Evolutionary conservation across 495 filamentous ascomycete species (phyloP), one percentile per base, ranked within the genome.

Genomic region (Talaromyces nanjingensis): DNA sequence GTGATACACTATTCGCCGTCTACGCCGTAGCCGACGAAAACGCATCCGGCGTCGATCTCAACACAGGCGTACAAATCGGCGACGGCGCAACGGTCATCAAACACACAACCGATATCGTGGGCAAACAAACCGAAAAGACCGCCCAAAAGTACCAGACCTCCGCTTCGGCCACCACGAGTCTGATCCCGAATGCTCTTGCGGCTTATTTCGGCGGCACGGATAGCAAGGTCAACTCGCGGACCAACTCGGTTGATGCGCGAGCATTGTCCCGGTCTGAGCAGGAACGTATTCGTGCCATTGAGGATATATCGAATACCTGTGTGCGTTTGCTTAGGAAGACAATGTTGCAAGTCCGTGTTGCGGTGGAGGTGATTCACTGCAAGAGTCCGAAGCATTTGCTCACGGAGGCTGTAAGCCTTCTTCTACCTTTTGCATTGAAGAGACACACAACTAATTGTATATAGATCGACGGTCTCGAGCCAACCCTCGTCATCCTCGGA

Each of bases 351-450:
- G 92, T 96, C 39, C 86, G 91, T 55, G 86, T 96, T 60, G 91
- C 94, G 27, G 88, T 98, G 37, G 94, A 98, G 73, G 93, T 97
- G 22, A 91, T 98, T 66, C 93, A 98, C 72, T 98, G 94, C 87
- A 97, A 97, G 81, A 96, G 89, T 67, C 92, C 93, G 6, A 91
- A 89, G 73, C 86, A 91, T 71, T 77, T 94, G 71, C 85, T 94
- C 52, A 92, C 88, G 3, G 91, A 94, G 76, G 90, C 92, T 66
- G 84, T 85, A 68, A 68, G 82, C 65, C 45, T 52, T 37, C 18
- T 53, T 24, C n/a, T 20, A 64, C 27, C 22, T 29, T 29, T 29
- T 12, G 12, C 14, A 18, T 52, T 7, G 9, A 54, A 27, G 3
- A 18, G 6, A 18, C 7, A 22, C 20, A 0, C 64, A 69, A 57